These are phyloP conservation scores for Boletus insuetus DNA, from an alignment of 768 basidiomycete species.

Conservation along the genomic window DNA sequence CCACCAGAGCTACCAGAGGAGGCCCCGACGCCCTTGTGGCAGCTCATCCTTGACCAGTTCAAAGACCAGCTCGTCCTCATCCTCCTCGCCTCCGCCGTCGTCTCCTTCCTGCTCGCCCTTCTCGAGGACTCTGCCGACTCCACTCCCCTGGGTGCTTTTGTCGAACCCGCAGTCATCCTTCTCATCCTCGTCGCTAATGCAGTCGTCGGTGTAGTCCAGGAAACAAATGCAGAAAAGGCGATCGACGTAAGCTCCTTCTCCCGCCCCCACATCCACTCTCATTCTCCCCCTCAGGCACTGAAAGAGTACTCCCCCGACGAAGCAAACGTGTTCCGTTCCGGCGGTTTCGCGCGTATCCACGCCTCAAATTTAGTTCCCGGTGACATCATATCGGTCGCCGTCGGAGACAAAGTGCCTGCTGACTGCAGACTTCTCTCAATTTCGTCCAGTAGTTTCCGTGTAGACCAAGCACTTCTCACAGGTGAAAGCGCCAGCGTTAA, in stretches of 20 bases:
- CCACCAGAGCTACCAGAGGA: slow-evolving; percentile 86
- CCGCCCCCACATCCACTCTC: not conserved
- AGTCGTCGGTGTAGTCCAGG: slow-evolving; percentile 96
- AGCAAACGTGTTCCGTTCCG: slow-evolving; percentile 82
- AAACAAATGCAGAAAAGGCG: slow-evolving; percentile 92
- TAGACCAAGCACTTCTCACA: slow-evolving; percentile 96
- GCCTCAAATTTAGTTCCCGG: slow-evolving; percentile 92
- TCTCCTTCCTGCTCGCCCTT: slow-evolving; percentile 90
- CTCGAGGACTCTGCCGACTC: slow-evolving; percentile 75
- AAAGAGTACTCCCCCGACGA: slow-evolving; percentile 98
- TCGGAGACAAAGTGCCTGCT: slow-evolving; percentile 94
- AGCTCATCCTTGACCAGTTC: slow-evolving; percentile 97
- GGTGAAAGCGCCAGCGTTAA: slow-evolving; percentile 90
- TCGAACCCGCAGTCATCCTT: slow-evolving; percentile 93
- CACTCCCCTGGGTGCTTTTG: slow-evolving; percentile 78
- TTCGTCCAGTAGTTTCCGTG: slow-evolving; percentile 88
- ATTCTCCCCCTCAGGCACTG: slow-evolving; percentile 59
- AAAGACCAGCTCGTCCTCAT: slow-evolving; percentile 98
- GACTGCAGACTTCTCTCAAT: slow-evolving; percentile 89
- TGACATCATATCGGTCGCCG: slow-evolving; percentile 86
- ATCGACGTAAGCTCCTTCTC: slow-evolving; percentile 74
- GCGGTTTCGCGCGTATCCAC: slow-evolving; percentile 68
- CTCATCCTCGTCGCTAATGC: slow-evolving; percentile 96
- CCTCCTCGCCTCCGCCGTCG: slow-evolving; percentile 86
- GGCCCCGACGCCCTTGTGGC: slow-evolving; percentile 86